phyloP scores from a whole-genome alignment of 768 basidiomycete genomes.

The Chalciporus chontae region DNA sequence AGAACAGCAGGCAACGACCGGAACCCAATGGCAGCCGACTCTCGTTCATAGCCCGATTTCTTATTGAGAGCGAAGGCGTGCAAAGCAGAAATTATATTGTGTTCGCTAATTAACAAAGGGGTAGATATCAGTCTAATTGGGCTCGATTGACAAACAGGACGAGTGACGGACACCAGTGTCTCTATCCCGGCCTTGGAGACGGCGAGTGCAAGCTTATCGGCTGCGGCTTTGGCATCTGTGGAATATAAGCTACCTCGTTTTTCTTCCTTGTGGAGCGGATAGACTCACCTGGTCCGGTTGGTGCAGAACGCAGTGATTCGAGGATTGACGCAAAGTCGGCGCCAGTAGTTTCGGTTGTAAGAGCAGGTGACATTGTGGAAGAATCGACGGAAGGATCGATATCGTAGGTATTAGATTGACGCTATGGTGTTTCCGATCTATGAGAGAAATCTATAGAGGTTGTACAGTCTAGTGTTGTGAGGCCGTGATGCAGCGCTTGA shows the following conservation, averaged over 20 bases:
- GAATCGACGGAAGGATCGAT: constrained; percentile 10
- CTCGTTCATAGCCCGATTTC: constrained; percentile 85
- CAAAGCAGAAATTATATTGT: constrained; percentile 58
- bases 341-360: constrained; percentile 42
- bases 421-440: constrained; percentile 19
- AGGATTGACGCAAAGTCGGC: constrained; percentile 41
- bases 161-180: constrained; percentile 50
- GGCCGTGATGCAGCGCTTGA: neutral
- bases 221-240: constrained; percentile 81
- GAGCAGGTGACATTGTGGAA: constrained; percentile 50
- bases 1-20: constrained; percentile 68
- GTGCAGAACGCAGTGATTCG: constrained; percentile 52
- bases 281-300: constrained; percentile 56
- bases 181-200: constrained; percentile 61
- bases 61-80: constrained; percentile 74
- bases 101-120: constrained; percentile 46
- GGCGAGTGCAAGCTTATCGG: constrained; percentile 74
- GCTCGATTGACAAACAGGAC: constrained; percentile 2
- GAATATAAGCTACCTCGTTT: constrained; percentile 4
- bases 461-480: constrained; percentile 13
- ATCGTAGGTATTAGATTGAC: constrained; percentile 20
- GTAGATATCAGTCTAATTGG: constrained; percentile 13
- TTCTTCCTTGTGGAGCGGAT: constrained; percentile 1
- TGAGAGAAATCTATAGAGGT: constrained; percentile 7
- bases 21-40: constrained; percentile 80